Conservation (phyloP, 2,329 filamentous ascomycete species). For the Arthrobotrys sphaeroides region DNA sequence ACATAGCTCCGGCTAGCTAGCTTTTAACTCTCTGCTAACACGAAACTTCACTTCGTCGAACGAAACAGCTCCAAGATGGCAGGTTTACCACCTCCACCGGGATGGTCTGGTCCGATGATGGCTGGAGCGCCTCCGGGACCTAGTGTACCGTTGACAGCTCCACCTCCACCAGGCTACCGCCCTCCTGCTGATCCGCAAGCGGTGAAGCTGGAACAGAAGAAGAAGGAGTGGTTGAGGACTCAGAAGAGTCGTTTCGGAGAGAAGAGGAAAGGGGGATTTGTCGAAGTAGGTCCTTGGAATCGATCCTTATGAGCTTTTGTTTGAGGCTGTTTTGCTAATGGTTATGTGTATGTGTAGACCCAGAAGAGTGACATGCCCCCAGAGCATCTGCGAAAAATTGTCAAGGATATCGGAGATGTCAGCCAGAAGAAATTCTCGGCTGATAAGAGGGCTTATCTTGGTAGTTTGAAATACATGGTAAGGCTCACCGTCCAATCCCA, state of each 20-base stretch:
- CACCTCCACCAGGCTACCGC: slow-evolving; percentile 85
- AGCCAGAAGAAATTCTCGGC: slow-evolving; percentile 99
- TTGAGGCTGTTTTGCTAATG: slow-evolving; percentile 4
- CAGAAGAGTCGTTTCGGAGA: slow-evolving; percentile 95
- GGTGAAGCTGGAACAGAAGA: slow-evolving; percentile 97
- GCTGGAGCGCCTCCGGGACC: slow-evolving; percentile 64
- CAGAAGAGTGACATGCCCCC: slow-evolving; percentile 99
- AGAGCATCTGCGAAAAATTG: slow-evolving; percentile 97
- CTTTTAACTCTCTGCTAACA: slow-evolving; percentile 39
- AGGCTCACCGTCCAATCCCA: slow-evolving; percentile 25
- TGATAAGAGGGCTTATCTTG: slow-evolving; percentile 97
- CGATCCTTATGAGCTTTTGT: neutral
- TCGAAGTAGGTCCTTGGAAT: slow-evolving; percentile 70
- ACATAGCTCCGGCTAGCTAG: slow-evolving; percentile 1
- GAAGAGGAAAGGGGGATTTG: slow-evolving; percentile 94
- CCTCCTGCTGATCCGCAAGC: slow-evolving; percentile 82
- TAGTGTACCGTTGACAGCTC: slow-evolving; percentile 64
- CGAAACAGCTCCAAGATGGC: slow-evolving; percentile 51
- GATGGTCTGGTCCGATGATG: slow-evolving; percentile 67
- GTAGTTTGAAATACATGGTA: slow-evolving; percentile 94
- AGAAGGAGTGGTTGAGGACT: slow-evolving; percentile 94
- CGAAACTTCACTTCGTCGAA: slow-evolving; percentile 23
- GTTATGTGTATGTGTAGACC: slow-evolving; percentile 65
- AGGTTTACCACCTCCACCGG: slow-evolving; percentile 69
- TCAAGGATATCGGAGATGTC: slow-evolving; percentile 97